Base-by-base conservation (phyloP, 495 filamentous ascomycete genomes). In the Xylaria curta region DNA sequence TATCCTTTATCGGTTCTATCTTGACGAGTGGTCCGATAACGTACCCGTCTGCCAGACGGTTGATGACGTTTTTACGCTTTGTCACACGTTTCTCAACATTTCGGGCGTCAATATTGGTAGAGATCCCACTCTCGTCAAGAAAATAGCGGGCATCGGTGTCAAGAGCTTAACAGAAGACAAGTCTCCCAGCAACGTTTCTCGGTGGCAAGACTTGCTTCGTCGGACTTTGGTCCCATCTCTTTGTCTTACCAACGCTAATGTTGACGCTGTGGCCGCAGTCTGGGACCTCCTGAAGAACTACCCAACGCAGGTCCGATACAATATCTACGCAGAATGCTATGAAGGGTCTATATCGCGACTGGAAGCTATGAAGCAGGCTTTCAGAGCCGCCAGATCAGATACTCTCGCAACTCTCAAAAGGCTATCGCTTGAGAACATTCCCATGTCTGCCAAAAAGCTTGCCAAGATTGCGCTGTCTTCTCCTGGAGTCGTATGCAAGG, bases 21-120 rank as follows among this genome's bases (percentile, higher is more conserved):
- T 94, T 90, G 95, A 98, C 70, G 95, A 98, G 67, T 99, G 97
- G 97, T 86, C 91, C 12, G 95, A 98, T 72, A 95, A 94, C 72
- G 85, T 98, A 38, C 97, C 97, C 2, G 82, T 97, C 12, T 98
- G 96, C 76, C 94, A 97, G 77, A 91, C 85, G 4, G 88, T 97
- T 7, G 94, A 97, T 73, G 96, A 99, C 76, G 85, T 99, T 3
- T 96, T 98, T 76, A 87, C 89, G 3, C 88, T 99, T 13, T 97
- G 93, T 81, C 89, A 90, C 56, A 94, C 95, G 0, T 85, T 99
- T 33, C 83, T 97, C 26, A 95, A 95, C 71, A 83, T 94, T 31
- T 90, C 93, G 0, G 95, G 96, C 9, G 90, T 95, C 76, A 93
- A 93, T 78, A 93, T 97, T 66, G 96, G 96, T 60, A 90, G 91